Evolutionary conservation across 305 asterid species (phyloP).

Genomic region (Fraxinus velutina): DNA sequence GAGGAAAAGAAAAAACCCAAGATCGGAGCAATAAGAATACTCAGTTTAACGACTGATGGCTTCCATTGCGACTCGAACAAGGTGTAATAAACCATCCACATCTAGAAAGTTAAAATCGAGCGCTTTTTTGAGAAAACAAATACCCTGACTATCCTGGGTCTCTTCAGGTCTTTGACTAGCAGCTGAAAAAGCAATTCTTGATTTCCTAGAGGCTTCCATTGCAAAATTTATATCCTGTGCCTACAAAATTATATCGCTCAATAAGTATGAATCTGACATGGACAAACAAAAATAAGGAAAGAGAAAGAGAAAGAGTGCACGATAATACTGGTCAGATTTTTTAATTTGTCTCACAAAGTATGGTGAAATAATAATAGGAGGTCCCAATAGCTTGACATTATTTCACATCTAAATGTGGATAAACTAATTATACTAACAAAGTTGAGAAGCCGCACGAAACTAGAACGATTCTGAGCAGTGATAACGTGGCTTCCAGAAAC

Average conservation of each 20-base stretch:
- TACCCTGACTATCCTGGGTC: conserved; percentile 46
- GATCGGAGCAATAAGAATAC: conserved; percentile 15
- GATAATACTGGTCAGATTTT: neutral
- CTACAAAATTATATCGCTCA: conserved; percentile 36
- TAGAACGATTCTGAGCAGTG: conserved; percentile 40
- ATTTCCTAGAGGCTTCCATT: conserved; percentile 92
- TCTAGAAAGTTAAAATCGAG: conserved; percentile 89
- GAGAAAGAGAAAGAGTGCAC: neutral
- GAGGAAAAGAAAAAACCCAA: conserved; percentile 19
- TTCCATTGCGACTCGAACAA: conserved; percentile 80
- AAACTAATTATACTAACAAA: conserved; percentile 40
- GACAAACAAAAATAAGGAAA: neutral
- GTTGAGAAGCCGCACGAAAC: conserved; percentile 41
- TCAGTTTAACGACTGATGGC: conserved; percentile 49
- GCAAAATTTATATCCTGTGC: conserved; percentile 76
- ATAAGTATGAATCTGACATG: neutral
- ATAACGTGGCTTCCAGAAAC: conserved; percentile 51
- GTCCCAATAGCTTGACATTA: neutral
- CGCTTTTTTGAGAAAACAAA: conserved; percentile 56
- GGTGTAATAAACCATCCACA: conserved; percentile 67
- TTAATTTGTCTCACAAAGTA: neutral
- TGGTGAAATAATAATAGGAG: neutral
- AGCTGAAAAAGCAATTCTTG: conserved; percentile 60
- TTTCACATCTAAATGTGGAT: neutral
- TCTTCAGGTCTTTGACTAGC: conserved; percentile 57